Conservation (phyloP, 768 basidiomycete species). For the Psilocybe cubensis region DNA sequence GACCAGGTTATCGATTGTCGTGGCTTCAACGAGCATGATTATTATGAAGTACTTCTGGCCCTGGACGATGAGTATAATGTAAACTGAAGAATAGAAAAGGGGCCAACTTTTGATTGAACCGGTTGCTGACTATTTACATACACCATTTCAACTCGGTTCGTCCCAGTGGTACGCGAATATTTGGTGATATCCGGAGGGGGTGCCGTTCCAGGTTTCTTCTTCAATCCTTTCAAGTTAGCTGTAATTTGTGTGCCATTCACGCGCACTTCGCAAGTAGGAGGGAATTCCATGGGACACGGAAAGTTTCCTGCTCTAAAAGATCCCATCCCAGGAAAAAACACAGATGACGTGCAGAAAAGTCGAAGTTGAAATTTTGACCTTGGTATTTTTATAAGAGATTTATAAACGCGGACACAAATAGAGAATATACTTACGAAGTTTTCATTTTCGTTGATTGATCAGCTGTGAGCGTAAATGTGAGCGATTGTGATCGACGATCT, state of each 20-base stretch:
- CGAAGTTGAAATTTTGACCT: constrained; percentile 81
- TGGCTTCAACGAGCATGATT: constrained; percentile 84
- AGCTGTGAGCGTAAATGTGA: constrained; percentile 65
- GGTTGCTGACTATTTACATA: constrained; percentile 90
- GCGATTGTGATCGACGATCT: constrained; percentile 69
- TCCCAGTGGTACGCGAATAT: constrained; percentile 41
- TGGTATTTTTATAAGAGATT: neutral
- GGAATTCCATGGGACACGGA: constrained; percentile 87
- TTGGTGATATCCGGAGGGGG: constrained; percentile 78
- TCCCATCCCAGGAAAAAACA: constrained; percentile 59
- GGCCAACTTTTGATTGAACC: constrained; percentile 66
- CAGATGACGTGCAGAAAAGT: constrained; percentile 86
- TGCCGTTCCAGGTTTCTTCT: constrained; percentile 94
- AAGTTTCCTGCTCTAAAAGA: constrained; percentile 55
- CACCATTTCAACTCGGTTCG: constrained; percentile 83
- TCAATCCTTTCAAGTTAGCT: constrained; percentile 87
- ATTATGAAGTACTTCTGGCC: constrained; percentile 86
- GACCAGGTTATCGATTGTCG: constrained; percentile 70
- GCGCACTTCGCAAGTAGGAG: constrained; percentile 89
- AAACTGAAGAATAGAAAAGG: neutral
- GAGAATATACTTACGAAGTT: constrained; percentile 48
- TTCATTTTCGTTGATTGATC: constrained; percentile 69
- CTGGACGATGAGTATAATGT: neutral
- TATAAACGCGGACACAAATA: constrained; percentile 6
- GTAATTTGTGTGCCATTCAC: constrained; percentile 71